Evolutionary conservation across 306 rosid genomes (phyloP), one percentile per base, ranked within the genome.

Genomic region (Boehmeria nivea): DNA sequence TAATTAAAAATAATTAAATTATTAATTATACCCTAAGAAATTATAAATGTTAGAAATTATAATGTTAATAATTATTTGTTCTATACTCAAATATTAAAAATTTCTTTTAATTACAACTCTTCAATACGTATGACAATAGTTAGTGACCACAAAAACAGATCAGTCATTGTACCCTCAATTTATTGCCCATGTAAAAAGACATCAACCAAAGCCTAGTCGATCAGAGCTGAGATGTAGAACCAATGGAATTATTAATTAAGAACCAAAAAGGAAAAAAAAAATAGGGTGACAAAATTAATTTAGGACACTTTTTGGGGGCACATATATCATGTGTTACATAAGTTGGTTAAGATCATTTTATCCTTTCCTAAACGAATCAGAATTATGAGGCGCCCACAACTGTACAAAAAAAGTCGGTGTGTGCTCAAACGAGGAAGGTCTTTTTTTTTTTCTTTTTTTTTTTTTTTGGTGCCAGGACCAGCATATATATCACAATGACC

Each of bases 391-490:
- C 54, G 28, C 54, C 53, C 25, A 59, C 54, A 54, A 54, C 43
- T 19, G 38, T 15, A 50, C 34, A 43, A 31, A 3, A 8, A 40
- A 40, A 45, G 64, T 59, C 53, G 64, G 64, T 44, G 64, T 54
- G 68, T 46, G 72, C 67, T 54, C 51, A 19, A 61, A 56, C 48
- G 31, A 39, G 61, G 61, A 56, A 25, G 61, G 22, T 54, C 23
- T 31, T 8, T 26, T 52, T 23, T 49, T 65, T 66, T 64, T 39
- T 60, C 61, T 40, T n/a, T 40, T n/a, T 40, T 11, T 40, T n/a
- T 14, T n/a, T 40, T 11, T 40, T n/a, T 40, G 40, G 62, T 36
- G 54, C 67, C 60, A 54, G 88, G 93, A 84, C 78, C 85, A 74
- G 57, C 61, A 58, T n/a, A 12, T 42, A 25, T 33, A 54, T 73